A percentile compares a stretch with the other conserved stretches of the same genome.
These are phyloP conservation scores for Vitis rotundifolia DNA, from an alignment of 164 flowering plant species.

Conservation along the genomic window DNA sequence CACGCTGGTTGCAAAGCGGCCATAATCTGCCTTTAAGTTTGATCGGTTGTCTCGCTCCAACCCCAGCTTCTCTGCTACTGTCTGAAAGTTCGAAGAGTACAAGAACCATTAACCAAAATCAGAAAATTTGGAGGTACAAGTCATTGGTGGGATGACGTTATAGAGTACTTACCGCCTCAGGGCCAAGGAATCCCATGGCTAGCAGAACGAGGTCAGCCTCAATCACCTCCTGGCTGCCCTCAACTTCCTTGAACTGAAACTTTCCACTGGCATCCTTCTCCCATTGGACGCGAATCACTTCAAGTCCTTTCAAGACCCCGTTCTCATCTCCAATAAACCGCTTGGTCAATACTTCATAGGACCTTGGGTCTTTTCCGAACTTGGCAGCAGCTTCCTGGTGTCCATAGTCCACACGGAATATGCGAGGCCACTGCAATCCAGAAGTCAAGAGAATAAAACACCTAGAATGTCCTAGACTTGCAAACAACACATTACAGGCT, in stretches of 20 bases:
- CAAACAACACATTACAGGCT: no score
- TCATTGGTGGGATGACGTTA: neutral
- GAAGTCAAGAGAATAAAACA: neutral
- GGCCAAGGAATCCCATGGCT: constrained; percentile 99
- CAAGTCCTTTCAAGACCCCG: constrained; percentile 82
- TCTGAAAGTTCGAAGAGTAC: constrained; percentile 43
- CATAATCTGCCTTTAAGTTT: constrained; percentile 92
- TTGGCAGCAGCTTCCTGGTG: constrained; percentile 94
- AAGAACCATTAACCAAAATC: neutral
- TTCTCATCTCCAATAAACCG: constrained; percentile 86
- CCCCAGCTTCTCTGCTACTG: constrained; percentile 70
- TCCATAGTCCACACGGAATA: constrained; percentile 98
- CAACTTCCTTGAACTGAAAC: constrained; percentile 83
- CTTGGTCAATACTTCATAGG: constrained; percentile 92
- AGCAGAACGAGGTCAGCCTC: constrained; percentile 86
- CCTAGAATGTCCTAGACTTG: neutral
- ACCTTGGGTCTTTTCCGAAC: constrained; percentile 92
- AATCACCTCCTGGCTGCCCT: constrained; percentile 81
- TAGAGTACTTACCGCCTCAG: constrained; percentile 71
- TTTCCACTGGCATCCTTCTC: constrained; percentile 89
- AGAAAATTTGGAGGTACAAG: neutral
- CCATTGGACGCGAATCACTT: constrained; percentile 80
- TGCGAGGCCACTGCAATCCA: constrained; percentile 85
- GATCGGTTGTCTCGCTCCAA: constrained; percentile 80
- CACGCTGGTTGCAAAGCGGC: constrained; percentile 76